These are phyloP conservation scores for Pyrenula aspistea DNA, from an alignment of 495 filamentous ascomycete genomes.

Conservation along the genomic window DNA sequence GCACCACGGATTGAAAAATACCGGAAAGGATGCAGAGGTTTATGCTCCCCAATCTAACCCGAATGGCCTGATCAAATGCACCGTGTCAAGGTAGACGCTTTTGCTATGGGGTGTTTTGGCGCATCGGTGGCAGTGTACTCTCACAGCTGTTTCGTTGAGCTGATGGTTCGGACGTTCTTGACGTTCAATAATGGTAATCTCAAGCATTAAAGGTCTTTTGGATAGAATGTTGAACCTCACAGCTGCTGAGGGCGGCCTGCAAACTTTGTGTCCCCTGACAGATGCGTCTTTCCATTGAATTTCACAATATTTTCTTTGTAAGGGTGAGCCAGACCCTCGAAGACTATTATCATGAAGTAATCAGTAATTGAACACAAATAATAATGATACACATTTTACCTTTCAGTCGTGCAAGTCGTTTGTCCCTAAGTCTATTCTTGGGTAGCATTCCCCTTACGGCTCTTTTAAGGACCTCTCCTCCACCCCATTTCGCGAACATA, in stretches of 20 bases:
- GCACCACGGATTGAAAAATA: constrained; percentile 96
- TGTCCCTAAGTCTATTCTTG: constrained; percentile 85
- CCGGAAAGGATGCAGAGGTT: constrained; percentile 90
- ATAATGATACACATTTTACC: constrained; percentile 31
- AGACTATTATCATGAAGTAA: constrained; percentile 38
- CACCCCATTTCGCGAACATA: constrained; percentile 88
- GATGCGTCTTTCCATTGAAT: constrained; percentile 28
- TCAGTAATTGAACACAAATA: constrained; percentile 7
- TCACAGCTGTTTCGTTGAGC: neutral
- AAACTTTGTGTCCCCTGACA: neutral
- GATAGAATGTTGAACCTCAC: no score
- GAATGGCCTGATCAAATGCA: constrained; percentile 94
- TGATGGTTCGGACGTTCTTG: neutral
- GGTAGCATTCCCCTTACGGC: constrained; percentile 95
- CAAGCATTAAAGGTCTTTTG: no score
- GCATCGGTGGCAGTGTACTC: neutral
- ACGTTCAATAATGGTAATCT: no score
- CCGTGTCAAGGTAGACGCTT: constrained; percentile 49
- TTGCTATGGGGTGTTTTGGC: neutral
- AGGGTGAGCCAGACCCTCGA: constrained; percentile 82
- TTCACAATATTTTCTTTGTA: constrained; percentile 80
- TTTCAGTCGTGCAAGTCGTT: constrained; percentile 79
- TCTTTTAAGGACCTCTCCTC: constrained; percentile 82
- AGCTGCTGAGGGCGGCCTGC: neutral
- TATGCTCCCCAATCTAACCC: constrained; percentile 87